A percentile compares a stretch with the other conserved stretches of the same genome.
These are phyloP conservation scores for Aphanomyces astaci DNA, from an alignment of 352 stramenopile genomes.

Conservation along the genomic window DNA sequence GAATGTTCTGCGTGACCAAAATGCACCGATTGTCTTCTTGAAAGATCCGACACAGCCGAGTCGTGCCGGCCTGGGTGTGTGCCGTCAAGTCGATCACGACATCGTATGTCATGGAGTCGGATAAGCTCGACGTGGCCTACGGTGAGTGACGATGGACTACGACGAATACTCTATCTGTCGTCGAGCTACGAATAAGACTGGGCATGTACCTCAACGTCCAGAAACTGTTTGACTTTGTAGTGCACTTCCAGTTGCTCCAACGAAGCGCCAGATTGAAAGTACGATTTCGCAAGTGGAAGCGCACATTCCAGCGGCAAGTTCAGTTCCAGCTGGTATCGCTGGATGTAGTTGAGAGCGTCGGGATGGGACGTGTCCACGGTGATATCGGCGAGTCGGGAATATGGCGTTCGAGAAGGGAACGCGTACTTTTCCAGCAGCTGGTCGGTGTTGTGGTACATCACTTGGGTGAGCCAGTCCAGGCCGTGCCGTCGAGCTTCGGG, in stretches of 20 bases:
- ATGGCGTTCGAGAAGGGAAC: conserved; percentile 1
- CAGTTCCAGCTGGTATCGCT: conserved; percentile 1
- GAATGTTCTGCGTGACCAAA: background rate
- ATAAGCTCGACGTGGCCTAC: background rate
- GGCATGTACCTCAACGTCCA: background rate
- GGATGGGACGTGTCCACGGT: background rate
- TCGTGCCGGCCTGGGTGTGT: background rate
- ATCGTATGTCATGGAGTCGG: background rate
- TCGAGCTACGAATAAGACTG: background rate
- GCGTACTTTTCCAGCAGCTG: background rate
- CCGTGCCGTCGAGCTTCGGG: conserved; percentile 1
- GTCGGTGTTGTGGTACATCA: conserved; percentile 23
- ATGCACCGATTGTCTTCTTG: background rate
- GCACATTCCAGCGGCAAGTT: background rate
- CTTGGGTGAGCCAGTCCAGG: conserved; percentile 19
- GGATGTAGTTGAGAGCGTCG: background rate
- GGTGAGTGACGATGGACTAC: too few relatives aligned
- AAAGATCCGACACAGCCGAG: conserved; percentile 2
- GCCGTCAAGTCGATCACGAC: background rate
- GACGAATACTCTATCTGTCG: too few relatives aligned
- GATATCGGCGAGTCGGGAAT: background rate
- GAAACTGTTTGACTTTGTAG: conserved; percentile 3
- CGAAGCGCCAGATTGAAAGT: conserved; percentile 3
- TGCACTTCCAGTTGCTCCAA: background rate
- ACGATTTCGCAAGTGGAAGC: background rate